These are phyloP conservation scores for Tephrocybe sp. DNA, from an alignment of 768 basidiomycete genomes.

Conservation along the genomic window DNA sequence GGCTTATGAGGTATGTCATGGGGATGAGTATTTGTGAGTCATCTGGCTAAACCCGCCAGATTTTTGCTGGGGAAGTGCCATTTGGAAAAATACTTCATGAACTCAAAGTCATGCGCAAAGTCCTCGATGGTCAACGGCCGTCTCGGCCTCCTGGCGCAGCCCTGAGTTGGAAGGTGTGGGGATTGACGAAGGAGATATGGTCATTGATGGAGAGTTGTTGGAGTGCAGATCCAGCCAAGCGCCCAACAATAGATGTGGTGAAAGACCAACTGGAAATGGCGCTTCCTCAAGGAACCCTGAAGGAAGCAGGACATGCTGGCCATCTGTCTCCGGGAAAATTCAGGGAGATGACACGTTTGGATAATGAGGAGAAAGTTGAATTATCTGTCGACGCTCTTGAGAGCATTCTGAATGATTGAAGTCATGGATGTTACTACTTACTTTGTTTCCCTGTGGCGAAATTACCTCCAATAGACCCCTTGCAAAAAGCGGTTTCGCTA, in stretches of 20 bases:
- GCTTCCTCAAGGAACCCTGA: no score
- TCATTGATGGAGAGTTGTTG: neutral
- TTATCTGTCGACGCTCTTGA: no score
- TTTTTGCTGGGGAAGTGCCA: constrained; percentile 1
- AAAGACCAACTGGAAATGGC: neutral
- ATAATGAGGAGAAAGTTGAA: no score
- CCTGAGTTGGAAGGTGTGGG: constrained; percentile 8
- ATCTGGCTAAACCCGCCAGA: neutral
- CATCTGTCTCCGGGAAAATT: no score
- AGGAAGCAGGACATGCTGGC: no score
- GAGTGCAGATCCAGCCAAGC: neutral
- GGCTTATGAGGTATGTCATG: constrained; percentile 3
- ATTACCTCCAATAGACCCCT: no score
- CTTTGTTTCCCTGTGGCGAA: no score
- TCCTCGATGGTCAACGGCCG: constrained; percentile 1
- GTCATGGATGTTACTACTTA: no score
- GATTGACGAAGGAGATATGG: constrained; percentile 8
- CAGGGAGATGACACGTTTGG: no score
- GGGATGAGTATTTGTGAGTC: neutral
- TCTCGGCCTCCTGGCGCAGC: neutral
- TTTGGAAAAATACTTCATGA: constrained; percentile 1
- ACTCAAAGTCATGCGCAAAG: neutral
- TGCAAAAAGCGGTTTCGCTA: no score
- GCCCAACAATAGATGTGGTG: constrained; percentile 2
- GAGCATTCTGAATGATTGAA: no score